Evolutionary conservation across 2,329 filamentous ascomycete species (phyloP).

Genomic region (Pyricularia pennisetigena): DNA sequence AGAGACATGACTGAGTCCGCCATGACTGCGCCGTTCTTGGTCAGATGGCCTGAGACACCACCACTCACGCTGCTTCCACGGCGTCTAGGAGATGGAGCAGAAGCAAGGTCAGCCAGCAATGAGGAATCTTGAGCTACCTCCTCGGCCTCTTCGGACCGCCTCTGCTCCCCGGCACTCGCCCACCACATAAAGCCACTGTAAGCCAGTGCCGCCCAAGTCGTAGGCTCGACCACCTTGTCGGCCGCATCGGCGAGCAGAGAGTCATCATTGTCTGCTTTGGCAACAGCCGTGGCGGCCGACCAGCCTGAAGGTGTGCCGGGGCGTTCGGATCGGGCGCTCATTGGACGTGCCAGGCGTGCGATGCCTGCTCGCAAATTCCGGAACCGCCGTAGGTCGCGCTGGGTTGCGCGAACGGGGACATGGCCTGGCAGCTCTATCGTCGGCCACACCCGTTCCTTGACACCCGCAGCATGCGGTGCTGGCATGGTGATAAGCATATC

Average conservation of each 20-base stretch:
- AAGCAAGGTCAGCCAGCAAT: conserved; percentile 42
- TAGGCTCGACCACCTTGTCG: conserved; percentile 50
- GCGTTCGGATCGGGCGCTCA: neutral
- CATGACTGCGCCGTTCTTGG: conserved; percentile 12
- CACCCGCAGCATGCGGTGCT: conserved; percentile 45
- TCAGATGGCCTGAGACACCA: neutral
- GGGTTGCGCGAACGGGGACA: conserved; percentile 68
- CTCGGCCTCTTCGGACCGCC: conserved; percentile 49
- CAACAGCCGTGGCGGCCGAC: conserved; percentile 7
- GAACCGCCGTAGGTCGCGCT: conserved; percentile 80
- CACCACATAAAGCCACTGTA: conserved; percentile 86
- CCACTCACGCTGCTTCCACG: conserved; percentile 7
- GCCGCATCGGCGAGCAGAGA: conserved; percentile 34
- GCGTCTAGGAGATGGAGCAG: conserved; percentile 16
- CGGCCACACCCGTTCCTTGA: conserved; percentile 61
- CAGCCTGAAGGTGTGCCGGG: conserved; percentile 8
- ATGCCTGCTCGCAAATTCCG: conserved; percentile 57
- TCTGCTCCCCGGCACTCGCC: conserved; percentile 71
- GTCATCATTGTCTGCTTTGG: conserved; percentile 23
- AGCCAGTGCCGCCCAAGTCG: conserved; percentile 63
- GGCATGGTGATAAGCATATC: conserved; percentile 84
- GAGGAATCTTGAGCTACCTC: conserved; percentile 43
- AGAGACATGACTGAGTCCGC: conserved; percentile 36
- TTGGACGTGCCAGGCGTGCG: conserved; percentile 25
- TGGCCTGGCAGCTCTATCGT: conserved; percentile 58